Evolutionary conservation across 768 basidiomycete genomes (phyloP).

Genomic region (Neoboletus brunneissimus): DNA sequence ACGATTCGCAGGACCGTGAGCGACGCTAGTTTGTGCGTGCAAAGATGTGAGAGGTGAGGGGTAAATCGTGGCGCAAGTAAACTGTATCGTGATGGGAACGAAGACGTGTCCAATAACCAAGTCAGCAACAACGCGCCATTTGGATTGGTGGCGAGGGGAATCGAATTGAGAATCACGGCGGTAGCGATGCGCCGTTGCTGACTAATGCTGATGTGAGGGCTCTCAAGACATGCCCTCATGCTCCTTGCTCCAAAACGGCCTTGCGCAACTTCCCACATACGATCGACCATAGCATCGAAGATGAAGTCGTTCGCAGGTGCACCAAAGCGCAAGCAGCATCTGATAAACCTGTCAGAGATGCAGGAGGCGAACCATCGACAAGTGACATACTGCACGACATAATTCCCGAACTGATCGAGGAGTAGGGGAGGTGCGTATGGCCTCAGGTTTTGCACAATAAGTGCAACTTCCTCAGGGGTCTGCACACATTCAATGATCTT

Average conservation of each 20-base stretch:
- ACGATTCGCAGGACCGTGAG: constrained; percentile 93
- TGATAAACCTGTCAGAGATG: constrained; percentile 28
- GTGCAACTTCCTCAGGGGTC: constrained; percentile 77
- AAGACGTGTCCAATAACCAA: constrained; percentile 94
- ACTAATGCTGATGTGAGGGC: constrained; percentile 77
- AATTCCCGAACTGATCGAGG: constrained; percentile 91
- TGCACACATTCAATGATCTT: constrained; percentile 97
- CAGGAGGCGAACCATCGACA: not conserved
- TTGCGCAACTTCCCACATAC: constrained; percentile 98
- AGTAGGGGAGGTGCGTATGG: constrained; percentile 92
- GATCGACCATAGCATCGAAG: constrained; percentile 96
- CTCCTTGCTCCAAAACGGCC: constrained; percentile 97
- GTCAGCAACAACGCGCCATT: constrained; percentile 95
- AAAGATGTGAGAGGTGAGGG: constrained; percentile 93
- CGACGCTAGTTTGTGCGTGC: constrained; percentile 96
- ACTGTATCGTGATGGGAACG: constrained; percentile 93
- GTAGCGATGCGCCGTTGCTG: constrained; percentile 96
- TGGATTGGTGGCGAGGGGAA: constrained; percentile 95
- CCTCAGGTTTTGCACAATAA: constrained; percentile 83
- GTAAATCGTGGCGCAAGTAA: constrained; percentile 94
- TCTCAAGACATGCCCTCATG: constrained; percentile 96
- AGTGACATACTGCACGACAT: constrained; percentile 80
- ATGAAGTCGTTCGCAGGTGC: constrained; percentile 91
- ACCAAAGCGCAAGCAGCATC: constrained; percentile 89
- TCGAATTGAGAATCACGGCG: constrained; percentile 93